phyloP scores from a whole-genome alignment of 2,329 filamentous ascomycete species.

The Ascochyta clinopodiicola region DNA sequence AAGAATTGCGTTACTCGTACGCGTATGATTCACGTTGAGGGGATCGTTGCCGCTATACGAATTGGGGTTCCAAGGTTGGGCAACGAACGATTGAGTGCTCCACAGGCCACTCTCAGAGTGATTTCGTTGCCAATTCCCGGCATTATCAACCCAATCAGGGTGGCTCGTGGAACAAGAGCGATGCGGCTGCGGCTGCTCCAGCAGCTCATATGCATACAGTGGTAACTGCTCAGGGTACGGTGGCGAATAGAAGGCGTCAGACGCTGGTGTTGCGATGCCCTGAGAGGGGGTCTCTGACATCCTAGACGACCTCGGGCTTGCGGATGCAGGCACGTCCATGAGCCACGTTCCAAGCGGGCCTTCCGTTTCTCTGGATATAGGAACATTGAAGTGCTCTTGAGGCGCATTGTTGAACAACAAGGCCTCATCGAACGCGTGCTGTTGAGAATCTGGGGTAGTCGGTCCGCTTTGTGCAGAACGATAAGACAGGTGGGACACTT shows the following conservation, averaged over 20 bases:
- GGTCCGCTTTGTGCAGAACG: conserved; percentile 3
- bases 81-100: conserved; percentile 7
- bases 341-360: conserved; percentile 23
- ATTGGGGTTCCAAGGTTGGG: conserved; percentile 8
- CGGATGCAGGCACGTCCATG: conserved; percentile 9
- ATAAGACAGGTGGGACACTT: conserved; percentile 3
- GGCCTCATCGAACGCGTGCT: conserved; percentile 16
- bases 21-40: neutral
- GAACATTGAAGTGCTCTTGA: conserved; percentile 3
- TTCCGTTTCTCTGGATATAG: conserved; percentile 10
- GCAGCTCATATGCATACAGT: conserved; percentile 4
- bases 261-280: conserved; percentile 12
- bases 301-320: conserved; percentile 22
- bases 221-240: conserved; percentile 11
- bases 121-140: conserved; percentile 6
- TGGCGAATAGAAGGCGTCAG: conserved; percentile 22
- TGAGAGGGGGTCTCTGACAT: conserved; percentile 15
- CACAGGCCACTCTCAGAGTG: conserved; percentile 7
- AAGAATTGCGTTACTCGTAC: neutral
- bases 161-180: conserved; percentile 4
- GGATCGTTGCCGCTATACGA: neutral
- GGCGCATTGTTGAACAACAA: conserved; percentile 3
- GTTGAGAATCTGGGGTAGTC: conserved; percentile 1
- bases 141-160: conserved; percentile 1
- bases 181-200: conserved; percentile 6